Evolutionary conservation across 2,329 filamentous ascomycete genomes (phyloP).

Genomic region (Mycocentrospora acerina): DNA sequence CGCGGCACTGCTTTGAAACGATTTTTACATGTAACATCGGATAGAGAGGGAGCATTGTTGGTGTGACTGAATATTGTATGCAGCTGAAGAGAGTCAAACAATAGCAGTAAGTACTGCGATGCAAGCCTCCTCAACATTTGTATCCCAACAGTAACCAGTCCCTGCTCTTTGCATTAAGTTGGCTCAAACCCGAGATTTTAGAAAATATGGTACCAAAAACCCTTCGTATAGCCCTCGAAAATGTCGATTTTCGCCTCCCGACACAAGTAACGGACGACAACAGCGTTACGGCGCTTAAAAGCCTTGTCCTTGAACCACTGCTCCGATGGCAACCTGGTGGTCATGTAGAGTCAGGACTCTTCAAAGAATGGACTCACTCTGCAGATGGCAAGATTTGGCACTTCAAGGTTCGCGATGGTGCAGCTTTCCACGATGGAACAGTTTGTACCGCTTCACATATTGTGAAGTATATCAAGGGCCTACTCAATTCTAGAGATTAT

Average conservation of each 20-base stretch:
- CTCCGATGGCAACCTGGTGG: conserved; percentile 1
- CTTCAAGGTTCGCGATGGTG: background rate
- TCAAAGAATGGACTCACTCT: background rate
- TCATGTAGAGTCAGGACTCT: background rate
- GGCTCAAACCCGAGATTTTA: background rate
- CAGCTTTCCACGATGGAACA: background rate
- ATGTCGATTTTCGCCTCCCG: background rate
- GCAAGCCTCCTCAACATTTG: background rate
- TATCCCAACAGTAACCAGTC: background rate
- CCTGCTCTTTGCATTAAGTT: background rate
- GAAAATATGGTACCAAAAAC: background rate
- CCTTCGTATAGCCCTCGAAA: conserved; percentile 1
- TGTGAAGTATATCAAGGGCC: background rate
- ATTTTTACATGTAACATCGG: background rate
- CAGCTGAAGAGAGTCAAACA: background rate
- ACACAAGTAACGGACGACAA: conserved; percentile 1
- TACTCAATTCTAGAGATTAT: conserved; percentile 1
- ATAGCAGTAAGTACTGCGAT: background rate
- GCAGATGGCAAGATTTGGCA: background rate
- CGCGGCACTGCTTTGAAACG: background rate
- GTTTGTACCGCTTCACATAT: background rate
- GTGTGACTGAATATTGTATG: too few relatives aligned
- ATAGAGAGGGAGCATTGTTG: background rate
- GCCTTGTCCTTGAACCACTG: background rate
- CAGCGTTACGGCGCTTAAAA: conserved; percentile 1